Conservation (phyloP, 805 yeast genomes). For the Clavispora vitiphila region DNA sequence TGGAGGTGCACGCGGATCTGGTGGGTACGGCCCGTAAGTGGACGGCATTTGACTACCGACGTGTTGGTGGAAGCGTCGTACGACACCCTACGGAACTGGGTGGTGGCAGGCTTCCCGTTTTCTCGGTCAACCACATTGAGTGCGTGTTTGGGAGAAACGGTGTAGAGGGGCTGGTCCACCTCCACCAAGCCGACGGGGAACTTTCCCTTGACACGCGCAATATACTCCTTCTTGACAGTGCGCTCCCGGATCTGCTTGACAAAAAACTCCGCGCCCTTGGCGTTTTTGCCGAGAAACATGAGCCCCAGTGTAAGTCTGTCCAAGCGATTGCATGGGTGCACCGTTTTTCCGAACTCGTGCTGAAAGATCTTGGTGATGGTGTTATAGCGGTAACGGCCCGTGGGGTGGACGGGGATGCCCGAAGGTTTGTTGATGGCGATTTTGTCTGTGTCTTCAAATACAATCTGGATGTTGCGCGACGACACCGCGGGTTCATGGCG, state of each 20-base stretch:
- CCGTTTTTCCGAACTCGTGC: slow-evolving; percentile 58
- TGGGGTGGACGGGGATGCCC: slow-evolving; percentile 94
- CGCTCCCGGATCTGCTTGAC: slow-evolving; percentile 69
- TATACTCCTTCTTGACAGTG: slow-evolving; percentile 71
- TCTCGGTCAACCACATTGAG: slow-evolving; percentile 49
- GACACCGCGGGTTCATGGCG: slow-evolving; percentile 88
- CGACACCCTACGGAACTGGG: slow-evolving; percentile 62
- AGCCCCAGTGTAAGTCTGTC: slow-evolving; percentile 91
- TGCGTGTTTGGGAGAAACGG: slow-evolving; percentile 70
- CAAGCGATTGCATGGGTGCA: slow-evolving; percentile 79
- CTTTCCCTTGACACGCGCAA: slow-evolving; percentile 83
- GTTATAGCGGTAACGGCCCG: slow-evolving; percentile 75
- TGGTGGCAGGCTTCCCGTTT: slow-evolving; percentile 68
- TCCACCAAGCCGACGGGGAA: slow-evolving; percentile 56
- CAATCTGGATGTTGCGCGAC: slow-evolving; percentile 54
- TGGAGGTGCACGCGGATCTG: slow-evolving; percentile 93
- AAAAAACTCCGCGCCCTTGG: slow-evolving; percentile 72
- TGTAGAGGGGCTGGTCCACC: slow-evolving; percentile 64
- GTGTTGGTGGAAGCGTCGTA: slow-evolving; percentile 53
- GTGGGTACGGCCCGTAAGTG: slow-evolving; percentile 91
- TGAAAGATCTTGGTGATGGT: slow-evolving; percentile 74
- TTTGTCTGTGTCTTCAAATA: slow-evolving; percentile 68
- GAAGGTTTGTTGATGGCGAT: slow-evolving; percentile 90
- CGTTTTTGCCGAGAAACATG: slow-evolving; percentile 83
- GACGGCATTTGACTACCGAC: slow-evolving; percentile 76